These are phyloP conservation scores for Hemileia vastatrix DNA, from an alignment of 1,284 basidiomycete genomes.

Conservation along the genomic window DNA sequence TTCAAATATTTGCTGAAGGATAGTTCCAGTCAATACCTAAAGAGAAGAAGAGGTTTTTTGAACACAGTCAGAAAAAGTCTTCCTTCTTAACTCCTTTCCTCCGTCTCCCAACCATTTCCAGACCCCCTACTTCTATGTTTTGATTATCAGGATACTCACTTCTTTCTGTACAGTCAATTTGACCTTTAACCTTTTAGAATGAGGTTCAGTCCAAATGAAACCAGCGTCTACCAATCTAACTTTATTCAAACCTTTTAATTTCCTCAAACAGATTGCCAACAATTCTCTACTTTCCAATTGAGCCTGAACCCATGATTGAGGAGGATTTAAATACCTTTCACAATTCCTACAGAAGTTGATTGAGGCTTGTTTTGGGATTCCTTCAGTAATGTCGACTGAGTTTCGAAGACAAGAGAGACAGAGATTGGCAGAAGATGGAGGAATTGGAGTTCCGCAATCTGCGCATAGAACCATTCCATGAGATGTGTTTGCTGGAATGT, in stretches of 20 bases:
- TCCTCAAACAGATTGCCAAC: slow-evolving; percentile 43
- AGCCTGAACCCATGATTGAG: slow-evolving; percentile 39
- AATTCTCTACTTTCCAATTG: slow-evolving; percentile 40
- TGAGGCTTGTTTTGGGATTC: slow-evolving; percentile 42
- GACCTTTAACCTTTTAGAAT: slow-evolving; percentile 41
- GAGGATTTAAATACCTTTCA: slow-evolving; percentile 43
- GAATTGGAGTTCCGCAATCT: slow-evolving; percentile 42
- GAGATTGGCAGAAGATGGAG: slow-evolving; percentile 42
- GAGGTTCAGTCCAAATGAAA: slow-evolving; percentile 44
- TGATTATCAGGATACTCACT: slow-evolving; percentile 1
- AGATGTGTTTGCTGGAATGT: not conserved
- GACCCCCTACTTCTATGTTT: no score
- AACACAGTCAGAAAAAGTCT: not conserved
- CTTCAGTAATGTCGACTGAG: slow-evolving; percentile 43
- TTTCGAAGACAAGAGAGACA: slow-evolving; percentile 42
- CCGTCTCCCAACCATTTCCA: not conserved
- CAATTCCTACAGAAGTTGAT: slow-evolving; percentile 45
- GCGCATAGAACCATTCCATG: slow-evolving; percentile 38
- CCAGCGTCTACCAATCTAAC: slow-evolving; percentile 43
- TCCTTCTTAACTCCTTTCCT: not conserved
- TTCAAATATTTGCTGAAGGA: slow-evolving; percentile 43
- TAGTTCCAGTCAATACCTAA: slow-evolving; percentile 37
- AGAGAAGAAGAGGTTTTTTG: not conserved
- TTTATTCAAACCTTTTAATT: slow-evolving; percentile 43
- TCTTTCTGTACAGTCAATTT: slow-evolving; percentile 45